Base-by-base conservation (phyloP, 23 red algal genomes). In the Agarophyton chilense region DNA sequence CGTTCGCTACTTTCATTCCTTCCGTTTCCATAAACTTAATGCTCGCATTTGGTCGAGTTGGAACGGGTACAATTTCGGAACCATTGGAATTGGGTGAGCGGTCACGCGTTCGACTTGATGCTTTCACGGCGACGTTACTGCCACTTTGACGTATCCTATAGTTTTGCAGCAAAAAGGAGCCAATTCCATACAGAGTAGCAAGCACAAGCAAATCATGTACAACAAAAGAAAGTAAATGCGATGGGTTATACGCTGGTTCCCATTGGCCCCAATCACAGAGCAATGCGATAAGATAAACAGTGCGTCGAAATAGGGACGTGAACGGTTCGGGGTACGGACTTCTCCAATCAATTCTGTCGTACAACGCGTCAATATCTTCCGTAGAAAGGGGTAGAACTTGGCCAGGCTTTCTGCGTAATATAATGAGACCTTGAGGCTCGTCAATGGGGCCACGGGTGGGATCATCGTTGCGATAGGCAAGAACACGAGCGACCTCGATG, bases 371-470 rank as follows among this genome's bases (percentile, higher is more conserved):
- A 25, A 80, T 80, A 25, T 80, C 46, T 8, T 31, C 36, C 12
- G 50, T 28, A 60, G 54, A 55, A 56, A 80, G 33, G 3, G 54
- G 35, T 40, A 58, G 77, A 22, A 29, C 54, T 7, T 38, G 21
- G 77, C 58, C 77, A 8, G 54, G 46, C 49, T 56, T 39, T 56
- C 77, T 52, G 22, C 77, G 68, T 31, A 94, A 68, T 19, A 87
- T 82, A 54, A 94, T 57, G 17, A 94, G 39, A 24, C 91, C 91
- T 72, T 94, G 91, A n/a, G 91, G 91, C 36, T 94, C 91, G 43
- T 86, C 81, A 6, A 94, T 65, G 44, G 91, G 91, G 10, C 91
- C 91, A 9, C 39, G 47, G n/a, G 45, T 28, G 12, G 43, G 60
- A 50, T 87, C 82, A 31, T 39, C 35, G 31, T 85, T 85, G 19